Percentiles rank a stretch among this genome's conserved stretches.
Evolutionary conservation across 1,139 yeast genomes (phyloP).

Genomic region (Suhomyces anneliseae): DNA sequence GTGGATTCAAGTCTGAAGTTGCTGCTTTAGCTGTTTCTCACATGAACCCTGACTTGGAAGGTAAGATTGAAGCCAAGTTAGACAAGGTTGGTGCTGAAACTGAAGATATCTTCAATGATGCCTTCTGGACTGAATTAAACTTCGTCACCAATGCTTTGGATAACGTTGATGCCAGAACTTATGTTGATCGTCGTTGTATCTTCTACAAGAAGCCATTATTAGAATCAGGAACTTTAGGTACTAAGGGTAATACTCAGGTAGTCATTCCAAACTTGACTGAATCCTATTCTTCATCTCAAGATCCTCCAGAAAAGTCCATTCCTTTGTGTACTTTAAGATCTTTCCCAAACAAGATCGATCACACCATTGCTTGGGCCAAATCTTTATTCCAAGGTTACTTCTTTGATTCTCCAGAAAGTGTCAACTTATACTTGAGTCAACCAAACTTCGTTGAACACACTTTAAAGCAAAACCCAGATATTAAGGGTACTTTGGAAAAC

Average conservation of each 20-base stretch:
- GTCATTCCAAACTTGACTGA: conserved; percentile 91
- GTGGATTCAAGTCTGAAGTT: conserved; percentile 84
- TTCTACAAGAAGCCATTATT: conserved; percentile 87
- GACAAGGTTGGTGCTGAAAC: conserved; percentile 96
- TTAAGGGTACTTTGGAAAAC: conserved; percentile 79
- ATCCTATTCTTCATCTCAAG: conserved; percentile 93
- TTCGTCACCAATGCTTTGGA: conserved; percentile 95
- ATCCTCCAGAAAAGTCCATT: conserved; percentile 97
- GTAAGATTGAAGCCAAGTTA: conserved; percentile 70
- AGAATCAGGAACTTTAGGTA: conserved; percentile 97
- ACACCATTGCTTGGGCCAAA: conserved; percentile 99
- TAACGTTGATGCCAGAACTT: conserved; percentile 96
- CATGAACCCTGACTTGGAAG: conserved; percentile 83
- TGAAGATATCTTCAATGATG: conserved; percentile 79
- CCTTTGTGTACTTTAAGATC: conserved; percentile 96
- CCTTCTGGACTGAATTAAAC: conserved; percentile 83
- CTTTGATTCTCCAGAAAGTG: conserved; percentile 87
- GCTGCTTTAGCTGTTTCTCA: conserved; percentile 80
- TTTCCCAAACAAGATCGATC: conserved; percentile 97
- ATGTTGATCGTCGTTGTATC: conserved; percentile 95
- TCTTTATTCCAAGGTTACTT: conserved; percentile 93
- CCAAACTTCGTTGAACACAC: conserved; percentile 91
- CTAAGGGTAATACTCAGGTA: conserved; percentile 98
- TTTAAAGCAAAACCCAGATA: conserved; percentile 88
- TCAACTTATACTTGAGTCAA: conserved; percentile 84